These are phyloP conservation scores for Penicillium sp. DNA, from an alignment of 2,329 filamentous ascomycete species.

Conservation along the genomic window DNA sequence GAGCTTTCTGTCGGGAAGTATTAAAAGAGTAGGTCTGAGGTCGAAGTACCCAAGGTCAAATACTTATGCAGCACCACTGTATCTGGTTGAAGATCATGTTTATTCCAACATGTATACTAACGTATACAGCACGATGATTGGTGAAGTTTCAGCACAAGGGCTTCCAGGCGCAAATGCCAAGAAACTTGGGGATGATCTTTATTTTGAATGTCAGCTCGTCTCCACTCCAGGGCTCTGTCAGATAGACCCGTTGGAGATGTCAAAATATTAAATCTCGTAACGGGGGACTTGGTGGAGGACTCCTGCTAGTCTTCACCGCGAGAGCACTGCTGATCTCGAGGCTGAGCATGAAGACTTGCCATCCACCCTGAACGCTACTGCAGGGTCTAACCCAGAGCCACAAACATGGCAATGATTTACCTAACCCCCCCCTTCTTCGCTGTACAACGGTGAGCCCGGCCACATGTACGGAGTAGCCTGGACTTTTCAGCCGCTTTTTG, in stretches of 20 bases:
- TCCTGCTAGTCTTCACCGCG: background rate
- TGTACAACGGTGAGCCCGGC: background rate
- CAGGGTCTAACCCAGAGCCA: background rate
- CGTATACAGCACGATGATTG: background rate
- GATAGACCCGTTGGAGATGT: background rate
- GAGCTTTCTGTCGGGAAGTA: too few relatives aligned
- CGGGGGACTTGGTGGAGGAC: background rate
- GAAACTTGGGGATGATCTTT: background rate
- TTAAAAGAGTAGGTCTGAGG: too few relatives aligned
- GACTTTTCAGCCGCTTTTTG: background rate
- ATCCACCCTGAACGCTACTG: background rate
- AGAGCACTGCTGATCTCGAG: background rate
- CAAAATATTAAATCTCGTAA: background rate
- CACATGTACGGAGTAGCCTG: background rate
- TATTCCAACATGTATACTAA: background rate
- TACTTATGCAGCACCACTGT: too few relatives aligned
- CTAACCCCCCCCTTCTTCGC: background rate
- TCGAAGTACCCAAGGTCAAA: too few relatives aligned
- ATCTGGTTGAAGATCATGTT: background rate
- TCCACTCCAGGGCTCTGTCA: background rate
- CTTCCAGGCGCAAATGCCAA: background rate
- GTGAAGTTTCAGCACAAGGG: background rate
- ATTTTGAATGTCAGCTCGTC: background rate
- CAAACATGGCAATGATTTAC: background rate
- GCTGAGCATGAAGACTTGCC: background rate